Conservation (phyloP, 495 filamentous ascomycete genomes). For the Podospora sp. region DNA sequence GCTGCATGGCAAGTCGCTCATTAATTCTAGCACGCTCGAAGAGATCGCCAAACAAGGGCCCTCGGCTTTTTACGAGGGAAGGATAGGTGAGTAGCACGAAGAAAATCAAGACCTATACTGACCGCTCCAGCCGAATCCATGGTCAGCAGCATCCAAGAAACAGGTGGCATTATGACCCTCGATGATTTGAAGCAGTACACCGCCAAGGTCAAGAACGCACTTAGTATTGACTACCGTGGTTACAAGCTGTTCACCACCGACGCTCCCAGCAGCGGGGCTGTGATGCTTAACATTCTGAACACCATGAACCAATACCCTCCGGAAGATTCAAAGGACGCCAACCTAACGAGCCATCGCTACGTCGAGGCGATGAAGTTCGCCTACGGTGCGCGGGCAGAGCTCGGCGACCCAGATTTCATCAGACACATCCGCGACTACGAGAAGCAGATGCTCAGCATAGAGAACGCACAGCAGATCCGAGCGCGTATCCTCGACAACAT, state of each 20-base stretch:
- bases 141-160: constrained; percentile 61
- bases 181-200: constrained; percentile 73
- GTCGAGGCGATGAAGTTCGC: constrained; percentile 87
- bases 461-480: constrained; percentile 60
- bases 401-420: constrained; percentile 81
- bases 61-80: constrained; percentile 76
- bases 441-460: constrained; percentile 60
- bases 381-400: constrained; percentile 68
- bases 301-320: constrained; percentile 72
- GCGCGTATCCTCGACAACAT: constrained; percentile 67
- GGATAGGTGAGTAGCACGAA: constrained; percentile 38
- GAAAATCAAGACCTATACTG: constrained; percentile 1
- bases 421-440: constrained; percentile 52
- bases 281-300: constrained; percentile 74
- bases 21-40: constrained; percentile 60
- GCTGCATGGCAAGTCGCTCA: constrained; percentile 9
- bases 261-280: constrained; percentile 73
- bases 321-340: constrained; percentile 30
- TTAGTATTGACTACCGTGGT: constrained; percentile 70
- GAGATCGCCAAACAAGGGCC: constrained; percentile 69
- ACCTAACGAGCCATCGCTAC: constrained; percentile 71
- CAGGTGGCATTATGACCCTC: constrained; percentile 81
- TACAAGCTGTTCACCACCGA: constrained; percentile 68
- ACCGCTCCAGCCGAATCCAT: constrained; percentile 66
- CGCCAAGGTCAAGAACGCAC: constrained; percentile 60